Evolutionary conservation across 768 basidiomycete genomes (phyloP), one percentile per base, ranked within the genome.

Genomic region (Candolleomyces eurysporus): DNA sequence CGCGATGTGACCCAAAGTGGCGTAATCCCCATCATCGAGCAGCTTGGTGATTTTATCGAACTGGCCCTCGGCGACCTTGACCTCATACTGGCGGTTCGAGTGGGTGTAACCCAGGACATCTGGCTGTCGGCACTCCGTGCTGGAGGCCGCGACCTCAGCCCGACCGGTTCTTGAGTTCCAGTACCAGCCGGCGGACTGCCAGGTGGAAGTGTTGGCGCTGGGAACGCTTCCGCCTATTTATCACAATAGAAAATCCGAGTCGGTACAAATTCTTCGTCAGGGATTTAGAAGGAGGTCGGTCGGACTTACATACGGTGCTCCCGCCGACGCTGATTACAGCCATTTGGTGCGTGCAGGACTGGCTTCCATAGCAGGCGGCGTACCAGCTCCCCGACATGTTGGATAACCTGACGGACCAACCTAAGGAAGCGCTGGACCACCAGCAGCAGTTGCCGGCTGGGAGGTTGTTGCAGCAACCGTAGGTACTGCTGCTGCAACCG

Each of bases 71-170:
- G 65, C 56, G n/a, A 65, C 56, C 11, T 55, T 56, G 32, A 63
- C 26, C 46, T 51, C n/a, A 48, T 66, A 63, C n/a, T 61, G n/a
- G 9, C 40, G 46, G n/a, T 63, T 57, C 1, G 48, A 50, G 5
- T 32, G 55, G 26, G 49, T 61, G 43, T 59, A 66, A 5, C 65
- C 65, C 32, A 66, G 32, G 19, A 61, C 46, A 39, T 66, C 60
- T 17, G 62, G 62, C n/a, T 21, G 48, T 13, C 42, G 55, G 36
- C 65, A 66, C 17, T 51, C 45, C 5, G 36, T 1, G 36, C 11
- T 11, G 36, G 36, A 36, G n/a, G 11, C 32, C 31, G 17, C 48
- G 45, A 43, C 48, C 30, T 48, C 26, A 26, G 17, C 22, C 30
- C 13, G 50, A 36, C 26, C 30, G 19, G 31, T 43, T 16, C 45